Conservation (phyloP, 2,329 filamentous ascomycete genomes). For the Pseudopithomyces maydicus region DNA sequence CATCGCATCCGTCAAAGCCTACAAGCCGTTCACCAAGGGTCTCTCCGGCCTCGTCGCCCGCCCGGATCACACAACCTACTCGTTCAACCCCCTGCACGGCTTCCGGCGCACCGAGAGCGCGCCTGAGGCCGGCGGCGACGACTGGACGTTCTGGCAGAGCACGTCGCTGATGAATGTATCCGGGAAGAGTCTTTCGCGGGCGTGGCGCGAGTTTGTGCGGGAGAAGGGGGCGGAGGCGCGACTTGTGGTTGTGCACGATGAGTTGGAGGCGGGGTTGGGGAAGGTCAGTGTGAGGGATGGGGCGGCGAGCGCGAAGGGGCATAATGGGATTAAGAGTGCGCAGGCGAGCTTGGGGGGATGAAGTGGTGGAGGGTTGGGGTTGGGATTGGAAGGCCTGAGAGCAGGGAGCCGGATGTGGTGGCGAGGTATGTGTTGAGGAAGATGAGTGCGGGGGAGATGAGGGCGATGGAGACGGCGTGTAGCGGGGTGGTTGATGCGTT, state of each 20-base stretch:
- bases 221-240: slow-evolving; percentile 39
- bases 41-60: slow-evolving; percentile 36
- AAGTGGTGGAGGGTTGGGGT: slow-evolving; percentile 70
- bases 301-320: slow-evolving; percentile 50
- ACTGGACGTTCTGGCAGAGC: slow-evolving; percentile 73
- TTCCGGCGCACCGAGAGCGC: slow-evolving; percentile 16
- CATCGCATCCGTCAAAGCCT: slow-evolving; percentile 29
- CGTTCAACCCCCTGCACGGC: slow-evolving; percentile 54
- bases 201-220: slow-evolving; percentile 62
- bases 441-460: slow-evolving; percentile 56
- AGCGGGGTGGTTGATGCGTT: slow-evolving; percentile 59
- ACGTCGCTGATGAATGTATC: slow-evolving; percentile 83
- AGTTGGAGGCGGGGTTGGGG: slow-evolving; percentile 76
- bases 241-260: slow-evolving; percentile 86
- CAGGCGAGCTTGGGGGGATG: slow-evolving; percentile 35
- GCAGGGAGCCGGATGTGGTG: slow-evolving; percentile 70
- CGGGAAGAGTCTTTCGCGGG: slow-evolving; percentile 70
- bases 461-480: slow-evolving; percentile 53
- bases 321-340: slow-evolving; percentile 54
- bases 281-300: slow-evolving; percentile 69
- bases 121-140: slow-evolving; percentile 34
- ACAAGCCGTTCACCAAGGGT: slow-evolving; percentile 34
- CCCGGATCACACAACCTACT: slow-evolving; percentile 31
- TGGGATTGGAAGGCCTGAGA: slow-evolving; percentile 83
- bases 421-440: slow-evolving; percentile 76